These are phyloP conservation scores for Myriosclerotinia duriaeana DNA, from an alignment of 2,329 filamentous ascomycete species.

Conservation along the genomic window DNA sequence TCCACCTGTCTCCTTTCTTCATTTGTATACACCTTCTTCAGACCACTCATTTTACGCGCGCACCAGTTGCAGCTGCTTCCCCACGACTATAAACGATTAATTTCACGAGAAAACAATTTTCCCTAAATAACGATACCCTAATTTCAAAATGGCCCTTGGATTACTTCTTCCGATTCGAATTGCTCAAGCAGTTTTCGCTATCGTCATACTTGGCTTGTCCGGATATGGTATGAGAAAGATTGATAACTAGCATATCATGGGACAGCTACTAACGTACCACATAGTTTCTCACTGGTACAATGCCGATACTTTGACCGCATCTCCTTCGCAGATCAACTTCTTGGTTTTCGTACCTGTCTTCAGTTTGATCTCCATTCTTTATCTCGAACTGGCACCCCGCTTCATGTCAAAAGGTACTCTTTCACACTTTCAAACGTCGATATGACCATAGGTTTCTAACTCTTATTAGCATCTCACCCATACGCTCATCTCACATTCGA, in stretches of 20 bases:
- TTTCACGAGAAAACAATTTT: constrained; percentile 16
- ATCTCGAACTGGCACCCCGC: constrained; percentile 52
- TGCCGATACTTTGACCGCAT: constrained; percentile 52
- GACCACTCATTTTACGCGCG: constrained; percentile 29
- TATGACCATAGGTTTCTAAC: constrained; percentile 3
- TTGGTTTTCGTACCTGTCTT: constrained; percentile 55
- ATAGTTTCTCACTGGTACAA: constrained; percentile 62
- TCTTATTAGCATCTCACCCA: constrained; percentile 47
- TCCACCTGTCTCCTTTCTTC: constrained; percentile 19
- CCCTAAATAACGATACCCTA: neutral
- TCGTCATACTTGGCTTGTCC: constrained; percentile 51
- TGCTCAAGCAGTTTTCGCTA: constrained; percentile 47
- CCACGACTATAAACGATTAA: constrained; percentile 14
- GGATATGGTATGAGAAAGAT: constrained; percentile 47
- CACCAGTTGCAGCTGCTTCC: constrained; percentile 31
- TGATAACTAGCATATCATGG: neutral
- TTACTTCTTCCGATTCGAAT: constrained; percentile 48
- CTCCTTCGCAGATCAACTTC: constrained; percentile 59
- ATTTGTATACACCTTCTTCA: constrained; percentile 21
- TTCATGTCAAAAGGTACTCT: constrained; percentile 39
- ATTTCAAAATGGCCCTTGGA: constrained; percentile 43
- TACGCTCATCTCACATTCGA: constrained; percentile 52
- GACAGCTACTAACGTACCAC: constrained; percentile 28
- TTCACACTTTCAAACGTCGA: neutral
- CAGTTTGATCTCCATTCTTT: constrained; percentile 55